Percentiles rank a stretch among this genome's conserved stretches.
These are phyloP conservation scores for Globisporangium viniferum DNA, from an alignment of 352 stramenopile species.

Conservation along the genomic window DNA sequence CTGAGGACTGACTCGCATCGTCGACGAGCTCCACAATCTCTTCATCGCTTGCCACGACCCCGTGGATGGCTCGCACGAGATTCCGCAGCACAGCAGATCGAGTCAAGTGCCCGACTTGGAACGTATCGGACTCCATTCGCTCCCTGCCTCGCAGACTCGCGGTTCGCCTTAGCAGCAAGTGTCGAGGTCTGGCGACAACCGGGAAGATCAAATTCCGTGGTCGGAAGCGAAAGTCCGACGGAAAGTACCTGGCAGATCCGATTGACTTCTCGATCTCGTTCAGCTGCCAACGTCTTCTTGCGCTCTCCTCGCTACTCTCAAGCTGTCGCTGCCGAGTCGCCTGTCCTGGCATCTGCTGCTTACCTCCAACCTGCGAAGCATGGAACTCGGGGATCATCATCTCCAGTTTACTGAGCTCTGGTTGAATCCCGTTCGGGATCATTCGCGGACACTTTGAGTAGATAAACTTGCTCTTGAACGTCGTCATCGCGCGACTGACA, in stretches of 20 bases:
- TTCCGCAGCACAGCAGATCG: conserved; percentile 42
- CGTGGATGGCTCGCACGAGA: conserved; percentile 54
- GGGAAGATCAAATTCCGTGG: conserved; percentile 39
- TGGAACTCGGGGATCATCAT: conserved; percentile 85
- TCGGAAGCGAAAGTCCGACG: conserved; percentile 29
- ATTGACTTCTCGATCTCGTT: conserved; percentile 65
- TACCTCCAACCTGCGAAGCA: conserved; percentile 66
- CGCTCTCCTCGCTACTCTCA: conserved; percentile 6
- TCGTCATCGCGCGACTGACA: conserved; percentile 74
- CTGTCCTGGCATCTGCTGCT: conserved; percentile 22
- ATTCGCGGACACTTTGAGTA: conserved; percentile 80
- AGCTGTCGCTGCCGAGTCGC: conserved; percentile 4
- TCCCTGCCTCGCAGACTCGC: conserved; percentile 7
- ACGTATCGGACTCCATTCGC: conserved; percentile 20
- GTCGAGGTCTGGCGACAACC: conserved; percentile 32
- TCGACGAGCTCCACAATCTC: conserved; percentile 5
- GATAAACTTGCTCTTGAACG: conserved; percentile 89
- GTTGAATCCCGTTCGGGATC: conserved; percentile 50
- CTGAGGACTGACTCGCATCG: not conserved
- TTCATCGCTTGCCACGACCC: conserved; percentile 28
- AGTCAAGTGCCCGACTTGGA: conserved; percentile 36
- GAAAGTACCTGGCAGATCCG: conserved; percentile 41
- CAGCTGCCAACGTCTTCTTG: conserved; percentile 42
- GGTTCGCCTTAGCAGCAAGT: conserved; percentile 35
- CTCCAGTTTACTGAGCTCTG: conserved; percentile 43